Conservation (phyloP, 2,329 filamentous ascomycete species). For the Fusarium sarcochroum region DNA sequence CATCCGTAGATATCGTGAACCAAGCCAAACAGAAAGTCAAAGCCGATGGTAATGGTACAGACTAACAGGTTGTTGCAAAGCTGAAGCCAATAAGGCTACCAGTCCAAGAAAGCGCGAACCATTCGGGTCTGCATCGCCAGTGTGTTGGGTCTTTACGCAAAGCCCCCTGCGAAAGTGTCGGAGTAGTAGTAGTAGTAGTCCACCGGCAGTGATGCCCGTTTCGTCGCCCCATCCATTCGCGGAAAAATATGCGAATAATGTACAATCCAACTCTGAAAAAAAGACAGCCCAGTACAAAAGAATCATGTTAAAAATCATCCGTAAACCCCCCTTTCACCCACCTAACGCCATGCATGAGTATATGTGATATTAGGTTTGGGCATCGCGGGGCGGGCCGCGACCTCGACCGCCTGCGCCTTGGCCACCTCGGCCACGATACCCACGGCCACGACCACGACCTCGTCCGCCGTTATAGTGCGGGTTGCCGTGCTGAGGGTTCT, state of each 20-base stretch:
- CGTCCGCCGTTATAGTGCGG: slow-evolving; percentile 54
- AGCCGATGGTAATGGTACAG: slow-evolving; percentile 51
- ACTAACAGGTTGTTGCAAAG: slow-evolving; percentile 47
- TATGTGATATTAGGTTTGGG: slow-evolving; percentile 52
- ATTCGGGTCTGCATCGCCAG: slow-evolving; percentile 38
- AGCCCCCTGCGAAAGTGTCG: slow-evolving; percentile 40
- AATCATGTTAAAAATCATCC: slow-evolving; percentile 50
- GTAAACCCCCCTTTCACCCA: slow-evolving; percentile 40
- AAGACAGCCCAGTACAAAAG: slow-evolving; percentile 50
- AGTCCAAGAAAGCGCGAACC: slow-evolving; percentile 32
- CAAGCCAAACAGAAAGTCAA: slow-evolving; percentile 52
- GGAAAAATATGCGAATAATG: slow-evolving; percentile 57
- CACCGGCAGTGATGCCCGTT: slow-evolving; percentile 52
- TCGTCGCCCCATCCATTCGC: slow-evolving; percentile 57
- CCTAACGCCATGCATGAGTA: slow-evolving; percentile 49
- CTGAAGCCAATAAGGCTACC: slow-evolving; percentile 39
- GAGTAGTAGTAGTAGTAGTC: slow-evolving; percentile 42
- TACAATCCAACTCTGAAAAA: slow-evolving; percentile 59
- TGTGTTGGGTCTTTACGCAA: slow-evolving; percentile 24
- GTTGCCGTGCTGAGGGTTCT: slow-evolving; percentile 55
- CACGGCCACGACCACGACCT: slow-evolving; percentile 56
- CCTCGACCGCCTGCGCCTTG: slow-evolving; percentile 54
- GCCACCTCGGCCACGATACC: slow-evolving; percentile 58
- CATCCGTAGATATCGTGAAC: slow-evolving; percentile 50
- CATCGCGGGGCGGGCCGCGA: slow-evolving; percentile 55